Conservation (phyloP, 352 stramenopile genomes). For the Phytophthora melonis region DNA sequence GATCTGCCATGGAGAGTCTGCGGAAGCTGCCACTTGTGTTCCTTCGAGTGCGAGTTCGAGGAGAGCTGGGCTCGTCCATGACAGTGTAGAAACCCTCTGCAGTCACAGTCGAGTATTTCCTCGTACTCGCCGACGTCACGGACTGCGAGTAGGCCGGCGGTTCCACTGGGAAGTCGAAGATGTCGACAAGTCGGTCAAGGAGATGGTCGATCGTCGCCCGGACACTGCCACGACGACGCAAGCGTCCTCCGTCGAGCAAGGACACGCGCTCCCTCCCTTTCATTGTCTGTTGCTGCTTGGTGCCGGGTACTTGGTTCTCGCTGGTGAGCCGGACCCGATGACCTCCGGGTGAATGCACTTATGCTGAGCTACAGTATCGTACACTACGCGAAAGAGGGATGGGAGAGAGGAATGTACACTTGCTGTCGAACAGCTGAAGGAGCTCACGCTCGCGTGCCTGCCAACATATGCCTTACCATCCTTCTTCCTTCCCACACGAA, state of each 20-base stretch:
- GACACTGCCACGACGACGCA: conserved; percentile 33
- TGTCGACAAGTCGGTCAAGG: conserved; percentile 51
- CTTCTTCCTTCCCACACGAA: conserved; percentile 10
- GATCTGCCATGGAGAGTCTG: conserved; percentile 22
- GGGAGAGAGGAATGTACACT: conserved; percentile 24
- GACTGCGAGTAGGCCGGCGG: conserved; percentile 3
- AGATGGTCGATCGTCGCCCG: conserved; percentile 39
- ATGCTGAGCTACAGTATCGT: conserved; percentile 1
- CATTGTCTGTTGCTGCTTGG: conserved; percentile 20
- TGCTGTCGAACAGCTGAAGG: conserved; percentile 18
- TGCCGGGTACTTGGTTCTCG: background rate
- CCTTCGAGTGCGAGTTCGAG: conserved; percentile 9
- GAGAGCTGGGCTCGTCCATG: conserved; percentile 20
- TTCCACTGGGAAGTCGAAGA: conserved; percentile 52
- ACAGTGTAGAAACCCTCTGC: conserved; percentile 17
- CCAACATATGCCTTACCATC: background rate
- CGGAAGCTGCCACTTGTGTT: conserved; percentile 9
- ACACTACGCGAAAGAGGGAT: conserved; percentile 27
- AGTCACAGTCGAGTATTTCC: conserved; percentile 11
- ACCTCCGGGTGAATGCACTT: conserved; percentile 14
- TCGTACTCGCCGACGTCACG: background rate
- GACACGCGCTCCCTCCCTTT: conserved; percentile 44
- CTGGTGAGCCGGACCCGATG: background rate
- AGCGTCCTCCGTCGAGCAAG: conserved; percentile 42
- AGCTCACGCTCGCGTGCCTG: background rate